Evolutionary conservation across 2,329 filamentous ascomycete species (phyloP).

Genomic region (Domatiomyces catenatus): DNA sequence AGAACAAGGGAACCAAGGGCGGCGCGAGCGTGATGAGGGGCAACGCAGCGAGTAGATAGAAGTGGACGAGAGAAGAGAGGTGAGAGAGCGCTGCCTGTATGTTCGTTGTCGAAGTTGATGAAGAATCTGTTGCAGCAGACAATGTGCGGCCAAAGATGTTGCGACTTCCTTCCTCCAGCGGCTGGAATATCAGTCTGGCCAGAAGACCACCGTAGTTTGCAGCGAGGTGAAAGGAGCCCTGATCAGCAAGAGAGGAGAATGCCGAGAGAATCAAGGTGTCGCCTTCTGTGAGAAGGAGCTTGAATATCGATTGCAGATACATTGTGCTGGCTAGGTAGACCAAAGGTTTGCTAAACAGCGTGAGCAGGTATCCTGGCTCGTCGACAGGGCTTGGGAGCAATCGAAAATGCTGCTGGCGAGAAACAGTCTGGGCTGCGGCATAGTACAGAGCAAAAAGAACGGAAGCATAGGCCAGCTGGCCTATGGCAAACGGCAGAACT

Average conservation of each 20-base stretch:
- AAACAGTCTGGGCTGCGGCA: slow-evolving; percentile 46
- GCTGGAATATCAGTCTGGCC: slow-evolving; percentile 81
- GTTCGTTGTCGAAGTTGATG: slow-evolving; percentile 2
- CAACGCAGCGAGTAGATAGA: slow-evolving; percentile 61
- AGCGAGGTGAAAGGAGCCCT: slow-evolving; percentile 83
- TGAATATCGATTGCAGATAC: slow-evolving; percentile 75
- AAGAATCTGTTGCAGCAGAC: slow-evolving; percentile 7
- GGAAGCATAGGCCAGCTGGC: slow-evolving; percentile 62
- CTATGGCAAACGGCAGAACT: slow-evolving; percentile 75
- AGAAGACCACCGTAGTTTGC: slow-evolving; percentile 87
- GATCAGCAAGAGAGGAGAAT: slow-evolving; percentile 60
- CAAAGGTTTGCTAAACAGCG: slow-evolving; percentile 54
- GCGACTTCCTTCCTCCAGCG: slow-evolving; percentile 83
- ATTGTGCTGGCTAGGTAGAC: slow-evolving; percentile 63
- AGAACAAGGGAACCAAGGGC: slow-evolving; percentile 54
- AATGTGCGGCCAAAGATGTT: slow-evolving; percentile 78
- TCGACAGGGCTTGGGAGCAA: slow-evolving; percentile 1
- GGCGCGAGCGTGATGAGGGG: slow-evolving; percentile 58
- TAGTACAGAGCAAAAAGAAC: slow-evolving; percentile 57
- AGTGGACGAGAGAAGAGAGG: slow-evolving; percentile 43
- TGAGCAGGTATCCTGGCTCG: slow-evolving; percentile 34
- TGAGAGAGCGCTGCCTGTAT: slow-evolving; percentile 15
- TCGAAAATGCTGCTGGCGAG: slow-evolving; percentile 25
- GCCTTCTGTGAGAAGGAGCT: slow-evolving; percentile 86
- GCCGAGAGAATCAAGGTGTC: slow-evolving; percentile 76